phyloP scores from a whole-genome alignment of 1,284 basidiomycete species.

The Sutorius eximius region DNA sequence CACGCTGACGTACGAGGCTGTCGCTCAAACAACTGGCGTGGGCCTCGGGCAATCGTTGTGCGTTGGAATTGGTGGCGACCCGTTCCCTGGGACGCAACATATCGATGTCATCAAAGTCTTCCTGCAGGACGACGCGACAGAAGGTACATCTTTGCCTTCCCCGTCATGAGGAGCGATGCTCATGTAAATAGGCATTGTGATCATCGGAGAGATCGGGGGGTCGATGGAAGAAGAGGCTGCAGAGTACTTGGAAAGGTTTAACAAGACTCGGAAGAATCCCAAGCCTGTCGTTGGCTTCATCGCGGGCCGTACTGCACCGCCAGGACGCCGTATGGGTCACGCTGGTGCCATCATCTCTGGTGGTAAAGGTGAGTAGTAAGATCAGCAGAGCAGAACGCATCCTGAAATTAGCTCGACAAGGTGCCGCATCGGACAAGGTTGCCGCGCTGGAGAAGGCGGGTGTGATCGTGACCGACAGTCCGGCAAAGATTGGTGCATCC shows the following conservation, averaged over 20 bases:
- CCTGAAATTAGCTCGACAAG: constrained; percentile 35
- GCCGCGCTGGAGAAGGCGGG: constrained; percentile 92
- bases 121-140: constrained; percentile 89
- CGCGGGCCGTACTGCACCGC: constrained; percentile 95
- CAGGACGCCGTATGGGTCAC: constrained; percentile 98
- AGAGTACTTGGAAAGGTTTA: constrained; percentile 91
- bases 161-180: constrained; percentile 1
- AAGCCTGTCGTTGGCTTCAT: constrained; percentile 99
- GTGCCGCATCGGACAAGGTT: constrained; percentile 95
- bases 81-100: constrained; percentile 97
- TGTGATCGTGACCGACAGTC: constrained; percentile 91
- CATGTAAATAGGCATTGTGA: constrained; percentile 74
- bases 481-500: constrained; percentile 88
- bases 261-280: constrained; percentile 83
- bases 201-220: constrained; percentile 99
- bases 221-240: constrained; percentile 99
- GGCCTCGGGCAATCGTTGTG: constrained; percentile 97
- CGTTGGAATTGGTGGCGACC: constrained; percentile 98
- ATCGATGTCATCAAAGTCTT: constrained; percentile 96
- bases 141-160: constrained; percentile 55
- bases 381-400: neutral
- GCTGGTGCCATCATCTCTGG: constrained; percentile 98
- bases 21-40: constrained; percentile 91
- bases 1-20: constrained; percentile 91
- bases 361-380: constrained; percentile 74